Percentiles rank a stretch among this genome's conserved stretches.
Evolutionary conservation across 495 filamentous ascomycete species (phyloP).

Genomic region (Xylona heveae): DNA sequence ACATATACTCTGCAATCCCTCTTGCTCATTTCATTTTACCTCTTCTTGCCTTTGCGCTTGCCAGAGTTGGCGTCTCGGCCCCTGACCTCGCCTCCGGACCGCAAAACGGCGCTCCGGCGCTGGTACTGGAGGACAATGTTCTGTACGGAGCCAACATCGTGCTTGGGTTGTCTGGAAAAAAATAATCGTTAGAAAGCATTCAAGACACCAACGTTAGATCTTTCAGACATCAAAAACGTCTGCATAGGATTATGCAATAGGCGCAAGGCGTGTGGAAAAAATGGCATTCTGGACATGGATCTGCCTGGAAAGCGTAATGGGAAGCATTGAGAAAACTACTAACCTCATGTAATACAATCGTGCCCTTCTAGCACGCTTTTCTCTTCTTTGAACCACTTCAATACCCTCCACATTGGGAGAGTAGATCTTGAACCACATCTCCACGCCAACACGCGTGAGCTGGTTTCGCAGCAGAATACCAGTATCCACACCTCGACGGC

Average conservation of each 20-base stretch:
- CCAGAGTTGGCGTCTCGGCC: constrained; percentile 4
- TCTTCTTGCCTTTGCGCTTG: constrained; percentile 7
- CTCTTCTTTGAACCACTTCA: constrained; percentile 73
- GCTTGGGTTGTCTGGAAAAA: constrained; percentile 30
- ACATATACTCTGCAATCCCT: no score
- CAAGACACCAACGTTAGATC: no score
- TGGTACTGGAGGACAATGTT: constrained; percentile 48
- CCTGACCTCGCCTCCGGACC: constrained; percentile 4
- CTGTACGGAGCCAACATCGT: constrained; percentile 50
- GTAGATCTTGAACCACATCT: constrained; percentile 96
- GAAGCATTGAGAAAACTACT: constrained; percentile 20
- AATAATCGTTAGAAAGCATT: no score
- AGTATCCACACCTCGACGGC: constrained; percentile 67
- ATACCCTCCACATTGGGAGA: constrained; percentile 72
- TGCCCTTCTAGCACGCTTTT: constrained; percentile 72
- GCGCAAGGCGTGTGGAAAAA: constrained; percentile 10
- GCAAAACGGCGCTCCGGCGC: constrained; percentile 31
- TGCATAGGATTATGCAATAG: no score
- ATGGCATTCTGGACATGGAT: constrained; percentile 12
- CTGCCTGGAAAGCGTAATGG: constrained; percentile 1
- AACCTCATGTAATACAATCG: constrained; percentile 80
- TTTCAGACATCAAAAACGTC: no score
- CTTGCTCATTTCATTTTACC: constrained; percentile 9
- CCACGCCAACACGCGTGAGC: constrained; percentile 65
- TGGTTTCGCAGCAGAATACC: constrained; percentile 67